These are phyloP conservation scores for Mortierella sp. DNA, from an alignment of 371 early-diverging fungal species.

Conservation along the genomic window DNA sequence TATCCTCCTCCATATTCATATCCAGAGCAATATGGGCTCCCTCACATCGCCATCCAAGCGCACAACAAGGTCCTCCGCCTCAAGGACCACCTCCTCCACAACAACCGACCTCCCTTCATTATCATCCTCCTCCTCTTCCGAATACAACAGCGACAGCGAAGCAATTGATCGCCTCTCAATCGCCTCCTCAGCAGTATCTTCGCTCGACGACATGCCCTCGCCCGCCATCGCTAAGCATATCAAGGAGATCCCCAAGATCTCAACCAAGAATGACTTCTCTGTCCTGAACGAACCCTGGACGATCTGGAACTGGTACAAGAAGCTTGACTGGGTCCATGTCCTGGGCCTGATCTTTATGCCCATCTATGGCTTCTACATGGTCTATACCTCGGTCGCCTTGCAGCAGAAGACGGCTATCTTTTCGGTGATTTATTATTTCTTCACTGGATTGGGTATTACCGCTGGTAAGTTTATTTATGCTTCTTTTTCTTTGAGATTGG, in stretches of 20 bases:
- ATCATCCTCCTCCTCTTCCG: conserved; percentile 4
- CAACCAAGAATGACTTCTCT: conserved; percentile 57
- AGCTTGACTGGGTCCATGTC: conserved; percentile 87
- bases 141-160: conserved; percentile 22
- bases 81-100: neutral
- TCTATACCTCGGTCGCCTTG: conserved; percentile 71
- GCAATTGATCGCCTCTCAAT: conserved; percentile 26
- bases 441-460: conserved; percentile 94
- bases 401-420: conserved; percentile 77
- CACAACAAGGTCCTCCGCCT: conserved; percentile 13
- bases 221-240: conserved; percentile 26
- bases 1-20: neutral
- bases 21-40: conserved; percentile 15
- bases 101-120: neutral
- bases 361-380: conserved; percentile 82
- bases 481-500: neutral
- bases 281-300: conserved; percentile 49
- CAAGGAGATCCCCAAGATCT: conserved; percentile 62
- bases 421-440: conserved; percentile 81
- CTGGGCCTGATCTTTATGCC: conserved; percentile 81
- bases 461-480: conserved; percentile 66
- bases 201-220: conserved; percentile 13
- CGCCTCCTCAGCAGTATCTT: conserved; percentile 16
- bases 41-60: conserved; percentile 16
- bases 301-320: conserved; percentile 64